Conservation (phyloP, 768 basidiomycete genomes). For the Serendipita sp. region DNA sequence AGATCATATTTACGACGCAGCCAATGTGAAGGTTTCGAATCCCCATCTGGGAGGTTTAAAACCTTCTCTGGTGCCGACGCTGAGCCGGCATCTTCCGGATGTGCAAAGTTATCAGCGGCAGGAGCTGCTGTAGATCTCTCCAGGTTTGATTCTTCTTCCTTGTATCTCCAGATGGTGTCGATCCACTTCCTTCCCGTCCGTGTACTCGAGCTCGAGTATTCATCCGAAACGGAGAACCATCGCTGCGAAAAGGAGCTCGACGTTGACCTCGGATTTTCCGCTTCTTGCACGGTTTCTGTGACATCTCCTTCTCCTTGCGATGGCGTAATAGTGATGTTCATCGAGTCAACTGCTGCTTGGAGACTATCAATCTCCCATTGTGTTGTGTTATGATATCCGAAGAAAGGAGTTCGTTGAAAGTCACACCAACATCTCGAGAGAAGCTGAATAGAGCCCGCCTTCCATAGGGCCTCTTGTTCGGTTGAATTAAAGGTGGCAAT, state of each 20-base stretch:
- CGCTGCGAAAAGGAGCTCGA: neutral
- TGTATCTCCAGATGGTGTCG: neutral
- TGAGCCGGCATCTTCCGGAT: too few species aligned
- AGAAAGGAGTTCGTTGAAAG: constrained; percentile 43
- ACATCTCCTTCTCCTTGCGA: constrained; percentile 19
- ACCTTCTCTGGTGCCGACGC: neutral
- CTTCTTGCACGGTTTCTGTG: neutral
- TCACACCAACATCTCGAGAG: constrained; percentile 82
- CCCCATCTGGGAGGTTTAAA: neutral
- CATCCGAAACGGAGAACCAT: constrained; percentile 7
- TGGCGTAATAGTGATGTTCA: neutral
- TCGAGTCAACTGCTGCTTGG: neutral
- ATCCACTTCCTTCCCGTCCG: neutral
- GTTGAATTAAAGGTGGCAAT: constrained; percentile 50
- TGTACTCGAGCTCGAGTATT: neutral
- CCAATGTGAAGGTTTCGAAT: neutral
- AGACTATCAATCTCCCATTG: constrained; percentile 60
- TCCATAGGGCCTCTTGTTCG: constrained; percentile 50
- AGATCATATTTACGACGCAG: constrained; percentile 49
- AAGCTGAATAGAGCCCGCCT: constrained; percentile 48
- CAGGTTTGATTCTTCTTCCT: neutral
- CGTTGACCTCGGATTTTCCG: neutral
- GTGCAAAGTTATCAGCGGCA: too few species aligned
- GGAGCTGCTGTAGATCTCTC: too few species aligned
- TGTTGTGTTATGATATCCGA: constrained; percentile 61